Evolutionary conservation across 768 basidiomycete species (phyloP).

Genomic region (Rhizopogon sp.): DNA sequence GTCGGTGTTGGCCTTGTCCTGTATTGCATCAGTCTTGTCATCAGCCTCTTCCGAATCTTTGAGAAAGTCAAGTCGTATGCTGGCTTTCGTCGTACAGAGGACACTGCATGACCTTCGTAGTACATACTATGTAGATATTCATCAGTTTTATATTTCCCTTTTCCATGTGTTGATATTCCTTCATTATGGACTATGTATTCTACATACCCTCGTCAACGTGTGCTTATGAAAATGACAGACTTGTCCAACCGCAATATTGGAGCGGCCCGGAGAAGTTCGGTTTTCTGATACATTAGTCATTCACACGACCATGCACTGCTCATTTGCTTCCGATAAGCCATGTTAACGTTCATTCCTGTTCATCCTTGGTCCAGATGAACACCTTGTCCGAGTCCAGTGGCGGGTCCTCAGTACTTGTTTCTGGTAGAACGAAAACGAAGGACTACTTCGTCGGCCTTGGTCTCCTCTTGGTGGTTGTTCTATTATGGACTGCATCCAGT

Average conservation of each 20-base stretch:
- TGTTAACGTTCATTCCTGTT: neutral
- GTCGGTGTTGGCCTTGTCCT: conserved; percentile 73
- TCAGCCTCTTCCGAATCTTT: conserved; percentile 81
- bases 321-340: too few relatives aligned
- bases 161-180: neutral
- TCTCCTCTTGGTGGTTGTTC: conserved; percentile 68
- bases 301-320: neutral
- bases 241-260: too few relatives aligned
- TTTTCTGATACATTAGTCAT: neutral
- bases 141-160: neutral
- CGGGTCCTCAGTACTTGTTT: conserved; percentile 8
- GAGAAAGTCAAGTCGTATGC: conserved; percentile 82
- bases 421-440: conserved; percentile 9
- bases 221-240: neutral
- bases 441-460: conserved; percentile 57
- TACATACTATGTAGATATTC: neutral
- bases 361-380: conserved; percentile 13
- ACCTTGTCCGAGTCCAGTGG: conserved; percentile 8
- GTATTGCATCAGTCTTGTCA: conserved; percentile 82
- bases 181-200: neutral
- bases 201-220: neutral
- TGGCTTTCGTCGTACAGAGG: conserved; percentile 19
- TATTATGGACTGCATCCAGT: conserved; percentile 86
- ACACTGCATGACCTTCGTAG: neutral
- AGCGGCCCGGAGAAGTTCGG: too few relatives aligned